These are phyloP conservation scores for Gastrolobium villosum DNA, from an alignment of 306 rosid genomes.

Conservation along the genomic window DNA sequence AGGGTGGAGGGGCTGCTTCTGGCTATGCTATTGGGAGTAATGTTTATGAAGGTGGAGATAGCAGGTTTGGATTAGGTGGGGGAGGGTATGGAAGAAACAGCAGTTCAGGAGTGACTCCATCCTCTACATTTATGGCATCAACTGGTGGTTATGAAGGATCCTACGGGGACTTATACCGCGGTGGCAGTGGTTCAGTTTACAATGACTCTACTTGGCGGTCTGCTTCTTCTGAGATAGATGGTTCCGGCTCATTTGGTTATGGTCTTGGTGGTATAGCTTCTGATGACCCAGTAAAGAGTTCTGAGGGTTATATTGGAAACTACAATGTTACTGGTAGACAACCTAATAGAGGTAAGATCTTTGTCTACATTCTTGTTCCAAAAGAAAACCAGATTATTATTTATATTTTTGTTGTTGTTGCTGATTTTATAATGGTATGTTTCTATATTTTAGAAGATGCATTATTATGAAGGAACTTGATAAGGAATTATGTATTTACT, in stretches of 20 bases:
- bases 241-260: slow-evolving; percentile 79
- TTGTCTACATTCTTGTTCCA: slow-evolving; percentile 42
- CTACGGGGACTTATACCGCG: slow-evolving; percentile 74
- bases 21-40: slow-evolving; percentile 65
- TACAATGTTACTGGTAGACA: slow-evolving; percentile 88
- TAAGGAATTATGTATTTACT: slow-evolving; percentile 31
- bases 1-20: slow-evolving; percentile 73
- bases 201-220: slow-evolving; percentile 87
- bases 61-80: slow-evolving; percentile 72
- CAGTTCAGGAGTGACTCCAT: slow-evolving; percentile 57
- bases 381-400: slow-evolving; percentile 38
- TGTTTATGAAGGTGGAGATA: slow-evolving; percentile 79
- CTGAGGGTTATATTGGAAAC: slow-evolving; percentile 87
- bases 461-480: slow-evolving; percentile 29
- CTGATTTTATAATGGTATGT: slow-evolving; percentile 42
- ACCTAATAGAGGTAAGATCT: slow-evolving; percentile 88
- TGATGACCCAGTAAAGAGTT: slow-evolving; percentile 70
- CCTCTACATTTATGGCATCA: slow-evolving; percentile 66
- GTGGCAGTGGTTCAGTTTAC: slow-evolving; percentile 70
- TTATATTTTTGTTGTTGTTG: slow-evolving; percentile 14
- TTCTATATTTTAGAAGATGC: slow-evolving; percentile 42
- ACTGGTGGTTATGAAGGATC: slow-evolving; percentile 82
- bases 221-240: slow-evolving; percentile 81
- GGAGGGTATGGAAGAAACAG: slow-evolving; percentile 82
- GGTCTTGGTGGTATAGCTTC: slow-evolving; percentile 81